Conservation (phyloP, 1,139 yeast genomes). For the Lipomyces yarrowii region DNA sequence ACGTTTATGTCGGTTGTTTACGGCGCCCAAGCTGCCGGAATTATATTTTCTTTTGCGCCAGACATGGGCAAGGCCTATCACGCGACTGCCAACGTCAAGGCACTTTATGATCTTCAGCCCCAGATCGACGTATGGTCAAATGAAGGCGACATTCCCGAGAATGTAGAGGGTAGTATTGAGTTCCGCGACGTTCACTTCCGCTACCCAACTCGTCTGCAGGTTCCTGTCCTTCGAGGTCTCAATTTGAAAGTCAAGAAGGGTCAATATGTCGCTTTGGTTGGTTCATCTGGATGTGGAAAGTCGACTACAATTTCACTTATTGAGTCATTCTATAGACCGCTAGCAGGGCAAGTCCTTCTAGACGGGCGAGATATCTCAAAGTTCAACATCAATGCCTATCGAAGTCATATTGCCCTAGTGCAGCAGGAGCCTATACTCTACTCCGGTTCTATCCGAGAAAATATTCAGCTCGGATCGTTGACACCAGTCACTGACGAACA, state of each 20-base stretch:
- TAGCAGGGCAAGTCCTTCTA: constrained; percentile 61
- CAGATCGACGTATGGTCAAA: constrained; percentile 51
- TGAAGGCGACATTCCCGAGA: constrained; percentile 41
- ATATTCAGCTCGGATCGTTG: constrained; percentile 72
- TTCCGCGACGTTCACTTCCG: constrained; percentile 46
- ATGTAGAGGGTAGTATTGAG: constrained; percentile 55
- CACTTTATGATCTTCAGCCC: constrained; percentile 50
- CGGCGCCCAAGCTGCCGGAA: constrained; percentile 47
- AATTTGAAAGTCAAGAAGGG: constrained; percentile 59
- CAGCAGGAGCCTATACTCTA: constrained; percentile 81
- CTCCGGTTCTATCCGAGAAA: constrained; percentile 84
- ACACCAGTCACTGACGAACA: constrained; percentile 58
- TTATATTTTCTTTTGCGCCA: constrained; percentile 51
- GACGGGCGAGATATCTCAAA: constrained; percentile 74
- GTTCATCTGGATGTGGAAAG: constrained; percentile 89
- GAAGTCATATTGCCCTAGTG: constrained; percentile 78
- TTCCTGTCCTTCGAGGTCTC: constrained; percentile 57
- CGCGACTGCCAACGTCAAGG: constrained; percentile 54
- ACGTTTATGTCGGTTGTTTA: constrained; percentile 51
- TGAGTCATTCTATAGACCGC: constrained; percentile 77
- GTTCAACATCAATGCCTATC: constrained; percentile 69
- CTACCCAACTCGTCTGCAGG: constrained; percentile 68
- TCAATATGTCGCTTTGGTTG: constrained; percentile 74
- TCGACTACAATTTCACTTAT: constrained; percentile 82
- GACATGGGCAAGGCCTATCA: constrained; percentile 61